These are phyloP conservation scores for Candida pini DNA, from an alignment of 805 yeast genomes.

Conservation along the genomic window DNA sequence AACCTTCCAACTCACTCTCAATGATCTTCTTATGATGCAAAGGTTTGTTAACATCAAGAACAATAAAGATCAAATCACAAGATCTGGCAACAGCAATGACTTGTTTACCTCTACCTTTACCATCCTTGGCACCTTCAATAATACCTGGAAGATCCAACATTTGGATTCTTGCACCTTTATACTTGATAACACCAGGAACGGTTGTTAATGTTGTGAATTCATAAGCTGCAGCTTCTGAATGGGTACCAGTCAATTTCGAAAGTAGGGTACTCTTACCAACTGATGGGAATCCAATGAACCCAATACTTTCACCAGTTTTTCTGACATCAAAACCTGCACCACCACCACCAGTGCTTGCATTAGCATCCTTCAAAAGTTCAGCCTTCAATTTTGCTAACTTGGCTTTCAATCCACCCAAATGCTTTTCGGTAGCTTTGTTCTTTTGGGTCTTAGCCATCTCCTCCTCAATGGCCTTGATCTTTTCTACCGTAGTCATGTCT, in stretches of 20 bases:
- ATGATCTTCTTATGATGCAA: constrained; percentile 89
- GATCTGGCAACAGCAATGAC: constrained; percentile 99
- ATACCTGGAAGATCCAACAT: constrained; percentile 91
- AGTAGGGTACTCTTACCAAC: constrained; percentile 87
- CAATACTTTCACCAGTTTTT: constrained; percentile 96
- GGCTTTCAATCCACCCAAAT: constrained; percentile 95
- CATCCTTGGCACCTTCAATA: constrained; percentile 87
- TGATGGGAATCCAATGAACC: constrained; percentile 97
- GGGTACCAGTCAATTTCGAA: constrained; percentile 88
- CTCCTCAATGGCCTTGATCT: constrained; percentile 85
- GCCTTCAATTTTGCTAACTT: constrained; percentile 92
- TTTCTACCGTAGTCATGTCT: constrained; percentile 62
- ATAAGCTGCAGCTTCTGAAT: constrained; percentile 95
- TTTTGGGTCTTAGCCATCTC: constrained; percentile 98
- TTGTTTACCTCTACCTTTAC: constrained; percentile 90
- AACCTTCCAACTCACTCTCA: constrained; percentile 94
- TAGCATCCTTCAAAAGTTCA: constrained; percentile 70
- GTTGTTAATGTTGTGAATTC: constrained; percentile 97
- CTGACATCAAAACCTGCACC: constrained; percentile 98
- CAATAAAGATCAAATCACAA: constrained; percentile 87
- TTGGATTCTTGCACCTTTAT: constrained; percentile 96
- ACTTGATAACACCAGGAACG: constrained; percentile 93
- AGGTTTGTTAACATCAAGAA: constrained; percentile 94
- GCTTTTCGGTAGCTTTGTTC: constrained; percentile 96
- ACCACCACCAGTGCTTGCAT: constrained; percentile 81